These are phyloP conservation scores for Diaporthe citri DNA, from an alignment of 2,329 filamentous ascomycete species.

Conservation along the genomic window DNA sequence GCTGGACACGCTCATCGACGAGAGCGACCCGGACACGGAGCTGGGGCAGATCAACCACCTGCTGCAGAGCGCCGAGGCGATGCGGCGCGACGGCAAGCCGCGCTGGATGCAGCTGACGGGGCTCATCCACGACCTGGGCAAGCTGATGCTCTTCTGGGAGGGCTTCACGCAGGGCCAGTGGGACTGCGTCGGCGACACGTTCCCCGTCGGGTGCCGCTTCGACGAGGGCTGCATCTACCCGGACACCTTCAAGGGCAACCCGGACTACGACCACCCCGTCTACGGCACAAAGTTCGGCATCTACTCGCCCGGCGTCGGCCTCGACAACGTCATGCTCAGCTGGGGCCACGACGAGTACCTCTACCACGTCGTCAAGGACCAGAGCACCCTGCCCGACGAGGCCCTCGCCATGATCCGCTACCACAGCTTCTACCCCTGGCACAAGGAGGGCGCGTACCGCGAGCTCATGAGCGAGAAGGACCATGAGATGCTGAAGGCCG, in stretches of 20 bases:
- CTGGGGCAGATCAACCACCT: constrained; percentile 92
- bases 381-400: constrained; percentile 82
- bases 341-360: constrained; percentile 94
- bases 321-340: constrained; percentile 89
- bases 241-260: constrained; percentile 81
- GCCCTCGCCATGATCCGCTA: constrained; percentile 93
- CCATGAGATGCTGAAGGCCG: constrained; percentile 81
- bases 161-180: constrained; percentile 81
- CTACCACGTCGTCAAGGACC: constrained; percentile 88
- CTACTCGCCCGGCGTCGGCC: constrained; percentile 81
- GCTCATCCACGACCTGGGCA: constrained; percentile 84
- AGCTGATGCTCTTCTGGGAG: constrained; percentile 83
- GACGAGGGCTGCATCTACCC: constrained; percentile 85
- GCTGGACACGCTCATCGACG: constrained; percentile 90
- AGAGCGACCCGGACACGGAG: constrained; percentile 89
- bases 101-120: constrained; percentile 86
- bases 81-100: constrained; percentile 85
- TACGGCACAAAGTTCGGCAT: constrained; percentile 85
- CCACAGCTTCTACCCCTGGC: constrained; percentile 95
- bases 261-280: constrained; percentile 77
- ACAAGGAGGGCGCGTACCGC: constrained; percentile 82
- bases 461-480: constrained; percentile 90
- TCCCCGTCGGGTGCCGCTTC: constrained; percentile 82
- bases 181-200: constrained; percentile 92
- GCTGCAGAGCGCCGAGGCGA: constrained; percentile 89